A percentile compares a stretch with the other conserved stretches of the same genome.
phyloP scores from a whole-genome alignment of 2,329 filamentous ascomycete species.

The Colletotrichum sp. region DNA sequence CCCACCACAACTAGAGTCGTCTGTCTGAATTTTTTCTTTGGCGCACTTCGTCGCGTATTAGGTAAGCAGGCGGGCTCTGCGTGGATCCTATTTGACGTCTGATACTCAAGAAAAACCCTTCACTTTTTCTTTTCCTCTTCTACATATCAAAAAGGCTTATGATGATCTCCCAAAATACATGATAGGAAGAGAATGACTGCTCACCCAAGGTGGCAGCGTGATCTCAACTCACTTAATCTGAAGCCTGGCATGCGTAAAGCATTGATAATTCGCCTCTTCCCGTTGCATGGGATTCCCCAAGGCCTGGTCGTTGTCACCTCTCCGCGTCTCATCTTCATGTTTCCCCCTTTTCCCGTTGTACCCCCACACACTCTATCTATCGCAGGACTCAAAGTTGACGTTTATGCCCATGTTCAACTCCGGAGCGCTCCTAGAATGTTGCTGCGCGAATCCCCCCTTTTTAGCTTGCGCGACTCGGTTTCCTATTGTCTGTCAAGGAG shows the following conservation, averaged over 20 bases:
- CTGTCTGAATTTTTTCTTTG: background rate
- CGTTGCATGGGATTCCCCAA: background rate
- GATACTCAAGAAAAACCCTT: conserved; percentile 22
- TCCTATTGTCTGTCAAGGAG: background rate
- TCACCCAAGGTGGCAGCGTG: conserved; percentile 54
- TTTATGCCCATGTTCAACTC: background rate
- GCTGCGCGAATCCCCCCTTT: background rate
- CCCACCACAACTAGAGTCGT: background rate
- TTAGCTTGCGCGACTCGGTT: background rate
- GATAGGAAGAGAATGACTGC: conserved; percentile 74
- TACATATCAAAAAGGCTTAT: conserved; percentile 51
- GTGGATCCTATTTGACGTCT: conserved; percentile 17
- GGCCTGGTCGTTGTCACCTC: background rate
- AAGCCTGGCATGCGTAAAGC: conserved; percentile 44
- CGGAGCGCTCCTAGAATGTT: background rate
- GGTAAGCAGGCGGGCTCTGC: background rate
- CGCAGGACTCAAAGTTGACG: background rate
- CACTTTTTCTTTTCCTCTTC: conserved; percentile 29
- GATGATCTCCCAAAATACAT: conserved; percentile 64
- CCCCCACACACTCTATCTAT: background rate
- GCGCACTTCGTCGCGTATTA: background rate
- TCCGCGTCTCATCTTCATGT: conserved; percentile 16
- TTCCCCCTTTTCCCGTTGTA: background rate
- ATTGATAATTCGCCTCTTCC: background rate
- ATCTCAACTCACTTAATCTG: conserved; percentile 66